Conservation (phyloP, 169 alveolate genomes). For the Plasmodium malariae region DNA sequence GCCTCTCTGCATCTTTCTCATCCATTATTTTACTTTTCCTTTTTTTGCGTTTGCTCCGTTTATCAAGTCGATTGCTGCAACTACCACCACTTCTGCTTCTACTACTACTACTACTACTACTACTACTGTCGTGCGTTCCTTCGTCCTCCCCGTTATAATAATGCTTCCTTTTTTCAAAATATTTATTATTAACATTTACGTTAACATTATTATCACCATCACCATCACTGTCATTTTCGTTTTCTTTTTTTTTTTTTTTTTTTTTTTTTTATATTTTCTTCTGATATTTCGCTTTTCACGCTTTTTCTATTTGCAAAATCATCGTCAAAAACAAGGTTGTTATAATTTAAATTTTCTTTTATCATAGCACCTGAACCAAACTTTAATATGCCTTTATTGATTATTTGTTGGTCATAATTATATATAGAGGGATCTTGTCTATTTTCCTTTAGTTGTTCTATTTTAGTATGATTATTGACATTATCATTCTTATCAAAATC, state of each 20-base stretch:
- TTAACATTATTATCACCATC: neutral
- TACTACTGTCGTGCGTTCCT: too few species aligned
- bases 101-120: too few species aligned
- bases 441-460: conserved; percentile 42
- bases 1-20: neutral
- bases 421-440: conserved; percentile 36
- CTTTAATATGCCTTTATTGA: conserved; percentile 64
- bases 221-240: neutral
- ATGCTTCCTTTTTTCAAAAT: too few species aligned
- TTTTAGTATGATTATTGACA: conserved; percentile 49
- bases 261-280: conserved; percentile 44
- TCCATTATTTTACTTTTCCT: neutral
- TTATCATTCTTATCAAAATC: conserved; percentile 92
- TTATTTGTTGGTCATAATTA: conserved; percentile 62
- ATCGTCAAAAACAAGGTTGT: conserved; percentile 38
- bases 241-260: conserved; percentile 35
- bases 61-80: neutral
- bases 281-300: conserved; percentile 23
- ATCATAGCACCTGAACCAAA: conserved; percentile 40
- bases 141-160: too few species aligned
- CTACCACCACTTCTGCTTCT: neutral
- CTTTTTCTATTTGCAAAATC: conserved; percentile 29
- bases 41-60: neutral
- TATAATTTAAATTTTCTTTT: conserved; percentile 22
- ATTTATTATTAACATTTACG: too few species aligned